A percentile compares a stretch with the other conserved stretches of the same genome.
Conservation (phyloP, 495 filamentous ascomycete species). For the Penicillium bovifimosum region DNA sequence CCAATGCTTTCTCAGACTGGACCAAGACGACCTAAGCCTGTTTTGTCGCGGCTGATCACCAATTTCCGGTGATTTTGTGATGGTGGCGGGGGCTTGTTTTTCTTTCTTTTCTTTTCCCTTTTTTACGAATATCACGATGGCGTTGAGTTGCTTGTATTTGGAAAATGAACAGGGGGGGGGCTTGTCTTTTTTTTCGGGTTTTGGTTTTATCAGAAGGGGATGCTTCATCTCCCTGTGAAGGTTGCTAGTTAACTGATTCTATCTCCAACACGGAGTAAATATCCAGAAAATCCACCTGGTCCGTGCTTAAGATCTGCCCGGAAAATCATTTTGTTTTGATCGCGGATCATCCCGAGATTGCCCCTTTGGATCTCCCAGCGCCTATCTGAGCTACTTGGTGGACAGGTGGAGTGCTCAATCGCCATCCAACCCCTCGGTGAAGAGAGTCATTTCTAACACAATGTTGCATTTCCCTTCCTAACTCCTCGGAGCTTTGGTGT, state of each 20-base stretch:
- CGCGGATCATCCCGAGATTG: constrained; percentile 7
- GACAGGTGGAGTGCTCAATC: background rate
- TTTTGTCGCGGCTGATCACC: constrained; percentile 38
- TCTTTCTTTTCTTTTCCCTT: background rate
- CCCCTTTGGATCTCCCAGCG: constrained; percentile 8
- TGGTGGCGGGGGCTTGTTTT: constrained; percentile 7
- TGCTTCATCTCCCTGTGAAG: too few species aligned
- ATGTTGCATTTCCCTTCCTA: background rate
- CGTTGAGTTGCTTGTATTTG: background rate
- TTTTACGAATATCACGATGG: constrained; percentile 10
- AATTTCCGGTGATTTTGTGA: constrained; percentile 25
- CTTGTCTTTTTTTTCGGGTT: background rate
- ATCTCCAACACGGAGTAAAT: too few species aligned
- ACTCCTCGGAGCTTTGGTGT: background rate
- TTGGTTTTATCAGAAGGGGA: background rate
- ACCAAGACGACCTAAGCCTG: constrained; percentile 31
- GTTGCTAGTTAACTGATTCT: too few species aligned
- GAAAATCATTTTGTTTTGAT: background rate
- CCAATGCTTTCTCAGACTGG: constrained; percentile 13
- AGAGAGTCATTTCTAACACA: background rate
- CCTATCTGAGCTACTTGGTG: background rate
- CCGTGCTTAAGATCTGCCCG: background rate
- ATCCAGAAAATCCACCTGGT: background rate
- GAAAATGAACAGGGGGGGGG: background rate
- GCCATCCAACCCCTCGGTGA: background rate